Base-by-base conservation (phyloP, 768 basidiomycete genomes). In the Pseudohyphozyma bogoriensis region DNA sequence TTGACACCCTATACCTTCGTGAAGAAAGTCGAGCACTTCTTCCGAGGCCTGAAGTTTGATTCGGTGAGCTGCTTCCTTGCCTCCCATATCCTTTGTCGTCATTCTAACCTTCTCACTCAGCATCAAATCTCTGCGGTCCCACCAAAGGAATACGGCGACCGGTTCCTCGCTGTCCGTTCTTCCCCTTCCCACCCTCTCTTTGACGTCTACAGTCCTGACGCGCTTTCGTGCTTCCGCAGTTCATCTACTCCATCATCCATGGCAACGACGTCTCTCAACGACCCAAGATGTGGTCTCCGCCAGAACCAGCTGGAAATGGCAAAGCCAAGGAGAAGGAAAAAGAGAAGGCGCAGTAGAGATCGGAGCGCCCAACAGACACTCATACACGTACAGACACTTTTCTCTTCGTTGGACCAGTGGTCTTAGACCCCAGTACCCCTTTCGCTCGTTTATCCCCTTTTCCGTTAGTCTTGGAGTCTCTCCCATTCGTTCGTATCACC, bases 61-160 rank as follows among this genome's bases (percentile, higher is more conserved):
- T 76, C 86, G 68, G 92, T 95, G 68, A 72, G 89, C 82, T 24
- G 7, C 31, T 56, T 56, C 57, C 39, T 32, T 51, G 12, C 60
- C 29, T 71, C 18, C 7, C 10, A 12, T 18, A 44, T 50, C 18
- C 51, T 18, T 11, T 44, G 45, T 49, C 31, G 26, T 49, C 31
- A 37, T n/a, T 28, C 24, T n/a, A 0, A 13, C 13, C 52, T 51
- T 33, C 56, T 40, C 50, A 56, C 64, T 13, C 68, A 95, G 90
- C 89, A 91, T 71, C 92, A 87, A 72, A 97, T 97, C 68, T 92
- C 89, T 55, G 89, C 92, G 9, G 89, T 96, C 3, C 85, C 85
- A 3, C 90, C 95, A 0, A 68, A 74, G 10, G 87, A 92, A 67
- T 97, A 99, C 71, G 85, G 83, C 5, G 82, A 87, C 39, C 82